These are phyloP conservation scores for Suhomyces xylopsoci DNA, from an alignment of 805 yeast genomes.

Conservation along the genomic window DNA sequence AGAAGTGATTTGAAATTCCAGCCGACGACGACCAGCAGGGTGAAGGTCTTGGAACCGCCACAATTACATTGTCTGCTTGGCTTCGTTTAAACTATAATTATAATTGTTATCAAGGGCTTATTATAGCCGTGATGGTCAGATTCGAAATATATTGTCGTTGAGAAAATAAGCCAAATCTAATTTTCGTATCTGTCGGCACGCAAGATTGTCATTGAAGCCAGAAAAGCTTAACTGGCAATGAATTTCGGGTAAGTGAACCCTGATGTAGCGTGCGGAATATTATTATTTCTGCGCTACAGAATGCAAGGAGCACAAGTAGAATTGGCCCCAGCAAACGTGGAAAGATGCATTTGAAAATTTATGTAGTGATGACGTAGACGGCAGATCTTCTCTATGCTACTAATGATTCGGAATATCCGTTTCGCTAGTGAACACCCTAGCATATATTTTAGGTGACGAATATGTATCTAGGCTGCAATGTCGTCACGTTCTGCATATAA, in stretches of 20 bases:
- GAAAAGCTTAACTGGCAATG: neutral
- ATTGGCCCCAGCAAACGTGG: neutral
- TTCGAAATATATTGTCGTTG: neutral
- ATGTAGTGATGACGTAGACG: neutral
- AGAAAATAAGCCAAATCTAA: neutral
- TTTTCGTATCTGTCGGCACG: neutral
- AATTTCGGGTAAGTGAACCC: neutral
- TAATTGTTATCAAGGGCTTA: neutral
- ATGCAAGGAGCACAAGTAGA: neutral
- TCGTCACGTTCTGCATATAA: neutral
- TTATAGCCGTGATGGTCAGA: neutral
- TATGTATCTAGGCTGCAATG: neutral
- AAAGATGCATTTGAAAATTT: neutral
- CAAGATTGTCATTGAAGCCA: neutral
- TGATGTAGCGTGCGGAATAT: neutral
- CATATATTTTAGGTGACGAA: neutral
- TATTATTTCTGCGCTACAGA: neutral
- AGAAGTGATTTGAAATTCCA: neutral
- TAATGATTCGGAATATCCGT: neutral
- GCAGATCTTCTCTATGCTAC: neutral
- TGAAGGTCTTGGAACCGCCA: neutral
- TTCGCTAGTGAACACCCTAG: neutral
- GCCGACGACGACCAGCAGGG: neutral
- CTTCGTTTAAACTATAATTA: neutral
- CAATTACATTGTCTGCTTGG: neutral